These are phyloP conservation scores for Claviceps lovelessii DNA, from an alignment of 2,329 filamentous ascomycete genomes.

Conservation along the genomic window DNA sequence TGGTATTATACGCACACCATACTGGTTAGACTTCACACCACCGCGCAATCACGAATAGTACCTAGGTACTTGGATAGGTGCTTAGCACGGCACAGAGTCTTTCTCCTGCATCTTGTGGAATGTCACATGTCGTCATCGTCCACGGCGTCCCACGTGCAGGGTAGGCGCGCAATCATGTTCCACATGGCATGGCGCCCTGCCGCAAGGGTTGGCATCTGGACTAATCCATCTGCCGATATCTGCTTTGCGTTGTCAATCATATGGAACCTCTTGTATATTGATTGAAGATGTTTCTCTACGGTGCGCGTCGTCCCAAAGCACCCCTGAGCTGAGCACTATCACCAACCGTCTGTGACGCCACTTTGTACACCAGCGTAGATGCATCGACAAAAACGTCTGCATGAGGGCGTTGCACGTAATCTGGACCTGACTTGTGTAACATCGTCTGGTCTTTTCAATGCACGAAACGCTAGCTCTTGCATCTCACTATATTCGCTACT, in stretches of 20 bases:
- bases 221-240: not conserved
- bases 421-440: not conserved
- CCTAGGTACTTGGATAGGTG: too few relatives aligned
- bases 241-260: not conserved
- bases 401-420: not conserved
- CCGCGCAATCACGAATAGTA: not conserved
- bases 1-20: not conserved
- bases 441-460: not conserved
- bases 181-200: not conserved
- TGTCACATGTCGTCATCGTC: not conserved
- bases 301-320: not conserved
- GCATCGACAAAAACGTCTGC: not conserved
- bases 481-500: not conserved
- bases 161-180: not conserved
- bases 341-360: not conserved
- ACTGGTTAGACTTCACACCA: not conserved
- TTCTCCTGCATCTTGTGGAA: not conserved
- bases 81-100: not conserved
- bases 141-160: not conserved
- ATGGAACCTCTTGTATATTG: too few relatives aligned
- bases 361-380: not conserved
- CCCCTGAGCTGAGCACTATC: not conserved
- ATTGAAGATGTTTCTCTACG: not conserved
- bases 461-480: not conserved
- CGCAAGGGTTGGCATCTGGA: not conserved